Base-by-base conservation (phyloP, 1,139 yeast species). In the Saccharomyces hybrid region DNA sequence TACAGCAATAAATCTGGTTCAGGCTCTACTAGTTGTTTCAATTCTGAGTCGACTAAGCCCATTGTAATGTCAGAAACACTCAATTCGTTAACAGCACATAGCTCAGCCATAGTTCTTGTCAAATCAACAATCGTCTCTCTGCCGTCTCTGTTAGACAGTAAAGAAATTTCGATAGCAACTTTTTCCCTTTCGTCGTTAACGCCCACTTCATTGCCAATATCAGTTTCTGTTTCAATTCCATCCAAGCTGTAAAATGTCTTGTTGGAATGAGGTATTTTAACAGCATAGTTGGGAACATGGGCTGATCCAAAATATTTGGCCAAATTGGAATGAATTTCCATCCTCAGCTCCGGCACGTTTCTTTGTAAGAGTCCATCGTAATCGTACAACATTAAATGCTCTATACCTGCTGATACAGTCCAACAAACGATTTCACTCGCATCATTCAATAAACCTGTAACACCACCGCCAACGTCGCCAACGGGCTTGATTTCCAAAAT, bases 1-100 rank as follows among this genome's bases (percentile, higher is more conserved):
- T 88, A 74, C 46, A 95, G 76, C 53, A 93, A 75, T 60, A 93
- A 75, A 68, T 95, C 99, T 0, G 99, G 99, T 69, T 95, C 99
- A 11, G 78, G 79, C 2, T 96, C 93, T 28, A 90, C 95, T 54
- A 89, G 75, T 62, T 83, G 88, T 38, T 78, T 75, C 60, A 89
- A 76, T 66, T 89, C 95, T 56, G 80, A 82, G 68, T 90, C 90
- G 50, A 93, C 81, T 54, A 87, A 76, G 44, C 82, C 84, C 59
- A 88, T 80, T 19, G 87, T 84, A 60, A 93, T 81, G 61, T 90
- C 95, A 28, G 78, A 73, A 8, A 83, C 70, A 13, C 78, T 71
- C 56, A 93, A 72, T 62, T 86, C 89, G 48, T 81, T 77, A 52
- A 78, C 76, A 23, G 76, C 73, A 9, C 91, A 87, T 60, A 89